These are phyloP conservation scores for Solanum sejunctum DNA, from an alignment of 257 asterid genomes.

Conservation along the genomic window DNA sequence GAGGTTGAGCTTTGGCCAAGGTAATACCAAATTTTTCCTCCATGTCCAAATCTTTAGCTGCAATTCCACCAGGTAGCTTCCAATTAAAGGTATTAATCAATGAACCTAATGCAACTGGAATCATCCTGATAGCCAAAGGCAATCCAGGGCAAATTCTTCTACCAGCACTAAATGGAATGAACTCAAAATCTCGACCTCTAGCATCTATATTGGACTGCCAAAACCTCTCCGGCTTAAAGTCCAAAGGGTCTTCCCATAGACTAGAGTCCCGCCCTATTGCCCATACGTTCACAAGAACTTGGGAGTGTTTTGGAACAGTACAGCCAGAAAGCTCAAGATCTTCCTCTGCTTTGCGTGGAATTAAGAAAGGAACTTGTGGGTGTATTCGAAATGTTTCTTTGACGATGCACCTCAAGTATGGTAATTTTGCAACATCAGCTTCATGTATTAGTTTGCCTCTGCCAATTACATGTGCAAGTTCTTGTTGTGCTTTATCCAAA, in stretches of 20 bases:
- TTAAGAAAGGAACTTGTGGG: conserved; percentile 14
- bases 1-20: conserved; percentile 8
- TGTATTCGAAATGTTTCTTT: conserved; percentile 22
- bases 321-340: conserved; percentile 1
- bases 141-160: background rate
- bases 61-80: background rate
- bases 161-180: background rate
- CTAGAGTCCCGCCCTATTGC: background rate
- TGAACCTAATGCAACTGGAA: background rate
- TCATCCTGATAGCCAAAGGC: background rate
- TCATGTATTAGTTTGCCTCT: conserved; percentile 8
- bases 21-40: conserved; percentile 8
- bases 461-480: conserved; percentile 13
- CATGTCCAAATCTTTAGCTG: background rate
- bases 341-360: conserved; percentile 11
- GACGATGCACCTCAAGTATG: conserved; percentile 11
- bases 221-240: background rate
- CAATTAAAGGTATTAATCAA: background rate
- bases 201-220: background rate
- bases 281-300: background rate
- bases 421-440: conserved; percentile 5
- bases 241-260: background rate
- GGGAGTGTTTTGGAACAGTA: background rate
- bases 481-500: conserved; percentile 15
- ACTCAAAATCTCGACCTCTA: background rate